phyloP scores from a whole-genome alignment of 83 land plant genomes.

The Picea mariana region DNA sequence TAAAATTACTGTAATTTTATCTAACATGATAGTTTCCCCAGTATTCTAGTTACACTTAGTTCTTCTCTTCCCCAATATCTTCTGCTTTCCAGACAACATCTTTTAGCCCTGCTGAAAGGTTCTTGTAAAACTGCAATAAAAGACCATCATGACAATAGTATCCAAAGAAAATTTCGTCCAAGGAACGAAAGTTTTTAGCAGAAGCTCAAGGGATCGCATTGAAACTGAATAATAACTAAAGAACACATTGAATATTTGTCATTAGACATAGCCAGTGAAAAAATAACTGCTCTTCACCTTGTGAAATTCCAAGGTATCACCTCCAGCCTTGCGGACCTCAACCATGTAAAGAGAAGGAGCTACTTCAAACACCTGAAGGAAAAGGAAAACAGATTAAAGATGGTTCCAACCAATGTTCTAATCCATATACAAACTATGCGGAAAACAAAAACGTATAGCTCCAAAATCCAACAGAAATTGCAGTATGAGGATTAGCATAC shows the following conservation, averaged over 20 bases:
- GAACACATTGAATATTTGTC: not conserved
- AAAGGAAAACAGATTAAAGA: conserved; percentile 6
- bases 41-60: too few relatives aligned
- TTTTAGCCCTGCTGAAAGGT: conserved; percentile 39
- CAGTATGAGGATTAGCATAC: not conserved
- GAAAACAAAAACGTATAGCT: not conserved
- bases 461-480: not conserved
- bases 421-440: not conserved
- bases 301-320: conserved; percentile 83
- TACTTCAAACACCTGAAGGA: conserved; percentile 71
- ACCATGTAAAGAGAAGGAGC: conserved; percentile 90
- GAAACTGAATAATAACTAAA: not conserved
- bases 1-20: too few relatives aligned
- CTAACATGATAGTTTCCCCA: too few relatives aligned
- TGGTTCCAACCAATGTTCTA: not conserved
- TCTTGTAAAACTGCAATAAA: conserved; percentile 45
- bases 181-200: not conserved
- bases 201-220: not conserved
- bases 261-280: not conserved
- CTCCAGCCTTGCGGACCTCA: conserved; percentile 75
- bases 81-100: conserved; percentile 52
- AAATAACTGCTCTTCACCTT: conserved; percentile 33
- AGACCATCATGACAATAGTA: too few relatives aligned
- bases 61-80: conserved; percentile 21
- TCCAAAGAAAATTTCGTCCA: not conserved